Evolutionary conservation across 306 rosid genomes (phyloP).

Genomic region (Styphnolobium japonicum): DNA sequence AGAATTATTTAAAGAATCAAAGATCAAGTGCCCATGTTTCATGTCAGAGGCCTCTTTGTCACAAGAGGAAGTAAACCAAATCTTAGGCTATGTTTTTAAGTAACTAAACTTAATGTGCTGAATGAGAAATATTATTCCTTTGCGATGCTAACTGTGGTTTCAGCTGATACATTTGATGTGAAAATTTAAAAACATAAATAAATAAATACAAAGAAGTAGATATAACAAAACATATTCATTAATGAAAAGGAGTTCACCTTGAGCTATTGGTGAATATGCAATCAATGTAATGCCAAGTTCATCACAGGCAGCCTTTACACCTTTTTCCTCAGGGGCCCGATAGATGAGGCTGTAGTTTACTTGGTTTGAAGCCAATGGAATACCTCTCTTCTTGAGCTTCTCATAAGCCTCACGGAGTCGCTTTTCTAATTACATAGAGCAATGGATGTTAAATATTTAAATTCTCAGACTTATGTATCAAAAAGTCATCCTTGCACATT

Average conservation of each 20-base stretch:
- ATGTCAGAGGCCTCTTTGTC: background rate
- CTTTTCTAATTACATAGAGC: conserved; percentile 45
- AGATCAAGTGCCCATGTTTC: background rate
- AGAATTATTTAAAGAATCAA: background rate
- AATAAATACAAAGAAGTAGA: no score
- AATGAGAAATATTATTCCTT: background rate
- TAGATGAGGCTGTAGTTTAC: conserved; percentile 95
- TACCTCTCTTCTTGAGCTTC: conserved; percentile 76
- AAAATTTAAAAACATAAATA: background rate
- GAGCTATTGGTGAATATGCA: conserved; percentile 96
- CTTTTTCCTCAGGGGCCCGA: conserved; percentile 77
- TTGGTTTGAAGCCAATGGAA: conserved; percentile 92
- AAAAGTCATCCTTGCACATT: background rate
- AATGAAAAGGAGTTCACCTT: conserved; percentile 51
- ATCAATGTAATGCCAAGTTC: conserved; percentile 91
- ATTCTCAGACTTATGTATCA: background rate
- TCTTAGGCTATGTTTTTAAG: background rate
- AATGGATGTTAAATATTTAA: background rate
- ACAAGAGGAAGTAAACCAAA: background rate
- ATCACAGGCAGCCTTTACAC: conserved; percentile 80
- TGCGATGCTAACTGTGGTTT: background rate
- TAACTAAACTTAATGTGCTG: background rate
- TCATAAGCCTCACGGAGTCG: conserved; percentile 68
- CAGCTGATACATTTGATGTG: background rate
- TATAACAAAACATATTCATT: background rate